Conservation (phyloP, 1,284 basidiomycete genomes). For the Cryptococcus jaspeensis region DNA sequence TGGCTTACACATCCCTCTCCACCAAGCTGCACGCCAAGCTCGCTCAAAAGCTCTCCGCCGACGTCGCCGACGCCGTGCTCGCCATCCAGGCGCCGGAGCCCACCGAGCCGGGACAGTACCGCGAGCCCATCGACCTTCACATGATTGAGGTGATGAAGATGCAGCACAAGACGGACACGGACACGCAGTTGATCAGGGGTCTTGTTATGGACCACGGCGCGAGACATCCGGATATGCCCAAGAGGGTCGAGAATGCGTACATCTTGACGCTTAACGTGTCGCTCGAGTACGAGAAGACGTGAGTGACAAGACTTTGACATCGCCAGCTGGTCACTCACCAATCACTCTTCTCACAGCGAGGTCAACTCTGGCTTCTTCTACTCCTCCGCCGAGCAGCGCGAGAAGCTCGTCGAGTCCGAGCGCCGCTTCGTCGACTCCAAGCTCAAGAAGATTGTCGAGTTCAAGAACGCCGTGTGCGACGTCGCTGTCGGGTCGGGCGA, state of each 20-base stretch:
- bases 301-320: slow-evolving; percentile 47
- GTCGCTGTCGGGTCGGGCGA: slow-evolving; percentile 68
- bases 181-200: slow-evolving; percentile 95
- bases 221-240: slow-evolving; percentile 98
- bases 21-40: slow-evolving; percentile 86
- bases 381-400: slow-evolving; percentile 95
- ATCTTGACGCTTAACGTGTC: slow-evolving; percentile 97
- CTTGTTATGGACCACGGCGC: slow-evolving; percentile 90
- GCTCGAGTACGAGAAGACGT: slow-evolving; percentile 99
- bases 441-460: slow-evolving; percentile 93
- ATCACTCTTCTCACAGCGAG: slow-evolving; percentile 63
- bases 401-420: slow-evolving; percentile 98
- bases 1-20: slow-evolving; percentile 89
- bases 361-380: slow-evolving; percentile 99
- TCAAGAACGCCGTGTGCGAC: slow-evolving; percentile 96
- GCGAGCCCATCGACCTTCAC: slow-evolving; percentile 93
- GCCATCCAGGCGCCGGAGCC: slow-evolving; percentile 76
- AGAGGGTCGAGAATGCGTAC: slow-evolving; percentile 94
- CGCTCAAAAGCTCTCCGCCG: slow-evolving; percentile 81
- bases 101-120: slow-evolving; percentile 59
- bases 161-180: slow-evolving; percentile 97
- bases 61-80: slow-evolving; percentile 93
- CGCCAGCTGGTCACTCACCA: not conserved
- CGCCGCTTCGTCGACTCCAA: slow-evolving; percentile 91
- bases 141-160: slow-evolving; percentile 99